These are phyloP conservation scores for Mycena metata DNA, from an alignment of 768 basidiomycete species.

Conservation along the genomic window DNA sequence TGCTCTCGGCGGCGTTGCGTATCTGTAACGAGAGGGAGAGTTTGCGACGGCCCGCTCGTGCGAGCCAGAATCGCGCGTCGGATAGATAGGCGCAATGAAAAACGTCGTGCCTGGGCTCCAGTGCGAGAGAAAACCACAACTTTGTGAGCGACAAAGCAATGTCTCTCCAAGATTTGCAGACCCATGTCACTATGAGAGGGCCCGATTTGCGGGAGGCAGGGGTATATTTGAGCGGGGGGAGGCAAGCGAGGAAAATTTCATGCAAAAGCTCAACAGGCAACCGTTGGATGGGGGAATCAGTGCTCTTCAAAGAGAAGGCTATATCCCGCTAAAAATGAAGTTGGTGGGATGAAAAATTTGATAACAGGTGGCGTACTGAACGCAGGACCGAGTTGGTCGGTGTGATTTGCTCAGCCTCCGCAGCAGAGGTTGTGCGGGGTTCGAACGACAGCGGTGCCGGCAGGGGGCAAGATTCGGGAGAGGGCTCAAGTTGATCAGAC, in stretches of 20 bases:
- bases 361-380: background rate
- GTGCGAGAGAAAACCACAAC: background rate
- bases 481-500: too few relatives aligned
- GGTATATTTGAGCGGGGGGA: background rate
- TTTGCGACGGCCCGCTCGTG: conserved; percentile 1
- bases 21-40: background rate
- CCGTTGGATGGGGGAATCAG: background rate
- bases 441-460: too few relatives aligned
- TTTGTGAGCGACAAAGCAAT: background rate
- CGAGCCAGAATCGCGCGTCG: conserved; percentile 7
- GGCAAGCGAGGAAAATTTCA: conserved; percentile 8
- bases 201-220: background rate
- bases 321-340: background rate
- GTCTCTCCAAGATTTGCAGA: background rate
- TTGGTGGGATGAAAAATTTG: background rate
- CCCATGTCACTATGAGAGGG: conserved; percentile 9
- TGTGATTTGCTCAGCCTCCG: too few relatives aligned
- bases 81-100: conserved; percentile 6
- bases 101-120: background rate
- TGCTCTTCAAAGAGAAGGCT: background rate
- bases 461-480: too few relatives aligned
- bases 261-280: conserved; percentile 10
- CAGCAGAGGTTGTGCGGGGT: too few relatives aligned
- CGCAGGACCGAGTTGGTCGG: too few relatives aligned
- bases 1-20: too few relatives aligned